Evolutionary conservation across 1,139 yeast species (phyloP).

Genomic region (Blastobotrys aristatus): DNA sequence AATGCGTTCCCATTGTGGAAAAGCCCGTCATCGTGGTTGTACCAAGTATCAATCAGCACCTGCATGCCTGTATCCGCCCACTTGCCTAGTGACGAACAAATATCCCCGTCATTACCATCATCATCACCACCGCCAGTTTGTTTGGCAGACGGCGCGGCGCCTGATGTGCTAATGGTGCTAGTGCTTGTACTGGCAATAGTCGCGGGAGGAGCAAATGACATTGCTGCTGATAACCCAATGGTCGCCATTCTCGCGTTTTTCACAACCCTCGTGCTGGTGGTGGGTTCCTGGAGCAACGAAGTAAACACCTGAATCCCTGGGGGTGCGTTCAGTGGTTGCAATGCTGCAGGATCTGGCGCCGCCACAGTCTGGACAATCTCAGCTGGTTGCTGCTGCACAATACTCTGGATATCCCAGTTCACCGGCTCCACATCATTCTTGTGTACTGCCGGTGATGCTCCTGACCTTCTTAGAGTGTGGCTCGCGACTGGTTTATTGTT

Average conservation of each 20-base stretch:
- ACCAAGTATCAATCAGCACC: background rate
- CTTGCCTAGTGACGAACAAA: background rate
- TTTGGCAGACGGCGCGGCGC: background rate
- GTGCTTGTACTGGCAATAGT: background rate
- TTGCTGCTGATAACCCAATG: background rate
- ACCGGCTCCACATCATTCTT: too few relatives aligned
- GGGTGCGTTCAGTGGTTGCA: too few relatives aligned
- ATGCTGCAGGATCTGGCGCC: too few relatives aligned
- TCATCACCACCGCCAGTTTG: background rate
- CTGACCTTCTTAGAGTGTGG: too few relatives aligned
- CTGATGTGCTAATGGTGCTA: background rate
- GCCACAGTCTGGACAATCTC: too few relatives aligned
- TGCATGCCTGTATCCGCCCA: background rate
- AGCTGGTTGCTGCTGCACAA: too few relatives aligned
- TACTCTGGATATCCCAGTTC: too few relatives aligned
- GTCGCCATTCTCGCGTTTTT: background rate
- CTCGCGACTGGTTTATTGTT: too few relatives aligned
- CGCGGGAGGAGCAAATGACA: background rate
- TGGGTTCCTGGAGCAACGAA: too few relatives aligned
- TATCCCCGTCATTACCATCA: background rate
- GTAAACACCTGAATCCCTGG: too few relatives aligned
- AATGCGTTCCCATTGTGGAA: constrained; percentile 1
- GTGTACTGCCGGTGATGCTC: too few relatives aligned
- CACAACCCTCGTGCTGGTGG: too few relatives aligned
- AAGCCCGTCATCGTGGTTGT: constrained; percentile 1